Base-by-base conservation (phyloP, 2,329 filamentous ascomycete genomes). In the Cytospora leucostoma region DNA sequence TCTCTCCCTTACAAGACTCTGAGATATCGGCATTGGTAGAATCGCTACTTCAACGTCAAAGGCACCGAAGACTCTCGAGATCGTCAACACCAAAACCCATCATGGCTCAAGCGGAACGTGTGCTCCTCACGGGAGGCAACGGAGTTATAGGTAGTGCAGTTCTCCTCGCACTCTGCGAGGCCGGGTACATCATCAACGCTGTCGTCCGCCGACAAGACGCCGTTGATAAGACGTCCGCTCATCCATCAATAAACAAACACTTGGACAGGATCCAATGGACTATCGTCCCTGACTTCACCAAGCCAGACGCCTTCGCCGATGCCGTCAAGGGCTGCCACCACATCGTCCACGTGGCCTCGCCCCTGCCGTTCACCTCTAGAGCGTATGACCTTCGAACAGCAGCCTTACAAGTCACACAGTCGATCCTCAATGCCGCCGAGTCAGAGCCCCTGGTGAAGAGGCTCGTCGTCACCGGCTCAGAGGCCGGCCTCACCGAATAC, bases 181-280 rank as follows among this genome's bases (percentile, higher is more conserved):
- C 60, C 47, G 60, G 60, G 8, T 62, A 62, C n/a, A 38, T 40
- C 12, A 54, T 62, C n/a, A 35, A 33, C 34, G 53, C 60, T 4
- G 53, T 57, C 33, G 60, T 62, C 21, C 60, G 60, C 34, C 37
- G 60, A 37, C 60, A 62, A 40, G 53, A 52, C 19, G 60, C 60
- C 54, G 40, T 62, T n/a, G 54, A 62, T 35, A 57, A 35, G 3
- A 52, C 54, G 32, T 37, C 54, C 7, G 47, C 47, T 12, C 54
- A 52, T 12, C 35, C 60, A 27, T 32, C 37, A 1, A 51, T 62
- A 12, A 52, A 56, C 17, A 21, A 8, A 12, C 52, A 57, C 35
- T 57, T 34, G 7, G 27, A 40, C 7, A 49, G 53, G 35, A 62
- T 57, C 32, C 52, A 62, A 35, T 62, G 60, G 60, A 52, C 7